Conservation (phyloP, 169 alveolate genomes). For the Eimeria acervulina region DNA sequence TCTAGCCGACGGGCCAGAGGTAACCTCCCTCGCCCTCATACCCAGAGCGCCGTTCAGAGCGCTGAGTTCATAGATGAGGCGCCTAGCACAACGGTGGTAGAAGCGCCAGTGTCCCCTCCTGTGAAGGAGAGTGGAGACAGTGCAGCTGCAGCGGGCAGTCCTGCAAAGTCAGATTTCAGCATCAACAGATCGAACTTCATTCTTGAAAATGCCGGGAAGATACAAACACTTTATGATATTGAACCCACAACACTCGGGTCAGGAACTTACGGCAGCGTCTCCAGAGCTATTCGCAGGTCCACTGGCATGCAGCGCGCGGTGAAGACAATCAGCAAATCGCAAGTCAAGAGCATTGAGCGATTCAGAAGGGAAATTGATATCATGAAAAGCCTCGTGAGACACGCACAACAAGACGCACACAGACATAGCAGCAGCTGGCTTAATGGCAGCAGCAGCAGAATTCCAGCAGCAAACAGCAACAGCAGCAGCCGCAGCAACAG, state of each 20-base stretch:
- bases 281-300: conserved; percentile 88
- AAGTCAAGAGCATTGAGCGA: conserved; percentile 93
- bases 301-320: conserved; percentile 92
- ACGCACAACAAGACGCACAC: background rate
- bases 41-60: background rate
- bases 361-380: conserved; percentile 94
- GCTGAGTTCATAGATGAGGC: background rate
- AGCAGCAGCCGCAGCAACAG: background rate
- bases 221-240: conserved; percentile 83
- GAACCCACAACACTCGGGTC: conserved; percentile 88
- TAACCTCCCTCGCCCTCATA: conserved; percentile 42
- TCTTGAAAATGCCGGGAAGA: conserved; percentile 84
- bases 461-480: background rate
- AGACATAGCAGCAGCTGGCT: background rate
- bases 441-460: too few relatives aligned
- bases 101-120: background rate
- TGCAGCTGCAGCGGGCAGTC: background rate
- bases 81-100: background rate
- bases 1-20: conserved; percentile 2
- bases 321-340: conserved; percentile 92
- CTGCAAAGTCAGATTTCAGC: conserved; percentile 61
- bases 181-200: conserved; percentile 88
- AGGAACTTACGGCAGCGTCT: conserved; percentile 93
- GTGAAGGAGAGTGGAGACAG: conserved; percentile 21
- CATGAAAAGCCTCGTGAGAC: conserved; percentile 90